Evolutionary conservation across 164 flowering plant species (phyloP).

Genomic region (Santalum album): DNA sequence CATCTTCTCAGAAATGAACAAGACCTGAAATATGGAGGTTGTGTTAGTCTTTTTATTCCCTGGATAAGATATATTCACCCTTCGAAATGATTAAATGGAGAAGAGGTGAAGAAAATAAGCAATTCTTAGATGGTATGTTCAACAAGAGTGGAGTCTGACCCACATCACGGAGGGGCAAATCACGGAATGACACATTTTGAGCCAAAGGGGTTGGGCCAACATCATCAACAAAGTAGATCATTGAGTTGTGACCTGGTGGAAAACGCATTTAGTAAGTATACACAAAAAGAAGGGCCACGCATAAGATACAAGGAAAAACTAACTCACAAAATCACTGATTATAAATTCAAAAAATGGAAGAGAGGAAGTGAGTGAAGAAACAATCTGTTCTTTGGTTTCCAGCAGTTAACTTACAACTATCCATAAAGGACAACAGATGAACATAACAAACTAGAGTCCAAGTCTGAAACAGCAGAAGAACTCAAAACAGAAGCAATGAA

Average conservation of each 20-base stretch:
- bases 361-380: too few relatives aligned
- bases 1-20: constrained; percentile 85
- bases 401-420: background rate
- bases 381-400: background rate
- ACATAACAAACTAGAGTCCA: background rate
- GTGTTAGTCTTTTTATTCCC: too few relatives aligned
- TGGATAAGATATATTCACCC: background rate
- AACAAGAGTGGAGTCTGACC: constrained; percentile 93
- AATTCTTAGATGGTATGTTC: constrained; percentile 3
- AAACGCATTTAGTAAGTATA: too few relatives aligned
- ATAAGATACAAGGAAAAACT: too few relatives aligned
- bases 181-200: constrained; percentile 79
- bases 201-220: constrained; percentile 95
- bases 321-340: too few relatives aligned
- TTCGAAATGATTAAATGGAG: background rate
- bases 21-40: constrained; percentile 47
- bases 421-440: background rate
- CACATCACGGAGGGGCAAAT: constrained; percentile 99
- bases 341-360: too few relatives aligned
- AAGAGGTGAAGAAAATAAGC: background rate
- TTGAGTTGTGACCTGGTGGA: constrained; percentile 96
- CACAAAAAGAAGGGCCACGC: too few relatives aligned
- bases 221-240: constrained; percentile 95
- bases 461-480: background rate
- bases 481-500: background rate